phyloP scores from a whole-genome alignment of 306 rosid species.

The Boehmeria nivea region DNA sequence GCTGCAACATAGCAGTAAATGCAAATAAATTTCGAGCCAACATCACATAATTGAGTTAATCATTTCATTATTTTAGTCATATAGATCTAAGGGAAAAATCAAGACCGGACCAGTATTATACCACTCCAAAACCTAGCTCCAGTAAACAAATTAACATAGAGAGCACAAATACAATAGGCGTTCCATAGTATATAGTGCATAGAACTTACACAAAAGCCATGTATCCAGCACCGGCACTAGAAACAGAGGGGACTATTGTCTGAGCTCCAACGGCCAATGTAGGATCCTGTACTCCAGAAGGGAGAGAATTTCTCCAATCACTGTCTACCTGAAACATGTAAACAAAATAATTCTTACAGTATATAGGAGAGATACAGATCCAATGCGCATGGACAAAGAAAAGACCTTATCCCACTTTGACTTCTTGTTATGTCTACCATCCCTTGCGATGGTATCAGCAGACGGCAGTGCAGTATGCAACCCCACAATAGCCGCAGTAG shows the following conservation, averaged over 20 bases:
- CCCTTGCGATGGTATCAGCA: slow-evolving; percentile 46
- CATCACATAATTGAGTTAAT: not conserved
- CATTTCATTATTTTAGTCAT: too few species aligned
- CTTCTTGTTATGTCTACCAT: slow-evolving; percentile 50
- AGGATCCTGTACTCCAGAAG: slow-evolving; percentile 57
- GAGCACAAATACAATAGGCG: too few species aligned
- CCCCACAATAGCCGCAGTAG: slow-evolving; percentile 30
- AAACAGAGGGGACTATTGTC: slow-evolving; percentile 59
- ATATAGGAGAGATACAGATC: slow-evolving; percentile 5
- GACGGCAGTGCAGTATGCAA: slow-evolving; percentile 34
- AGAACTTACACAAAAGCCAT: slow-evolving; percentile 73
- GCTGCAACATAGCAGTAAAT: slow-evolving; percentile 28
- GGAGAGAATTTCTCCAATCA: slow-evolving; percentile 58
- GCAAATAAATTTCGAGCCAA: not conserved
- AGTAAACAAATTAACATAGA: too few species aligned
- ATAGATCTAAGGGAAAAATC: too few species aligned
- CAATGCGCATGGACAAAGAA: slow-evolving; percentile 1
- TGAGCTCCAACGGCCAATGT: slow-evolving; percentile 58
- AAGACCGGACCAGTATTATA: too few species aligned
- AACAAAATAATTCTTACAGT: slow-evolving; percentile 2
- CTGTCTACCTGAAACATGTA: slow-evolving; percentile 62
- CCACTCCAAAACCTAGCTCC: not conserved
- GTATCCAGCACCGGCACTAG: slow-evolving; percentile 78
- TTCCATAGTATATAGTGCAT: too few species aligned
- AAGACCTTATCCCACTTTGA: slow-evolving; percentile 54